Percentiles rank a stretch among this genome's conserved stretches.
Evolutionary conservation across 306 rosid genomes (phyloP).

Genomic region (Cucurbita pepo): DNA sequence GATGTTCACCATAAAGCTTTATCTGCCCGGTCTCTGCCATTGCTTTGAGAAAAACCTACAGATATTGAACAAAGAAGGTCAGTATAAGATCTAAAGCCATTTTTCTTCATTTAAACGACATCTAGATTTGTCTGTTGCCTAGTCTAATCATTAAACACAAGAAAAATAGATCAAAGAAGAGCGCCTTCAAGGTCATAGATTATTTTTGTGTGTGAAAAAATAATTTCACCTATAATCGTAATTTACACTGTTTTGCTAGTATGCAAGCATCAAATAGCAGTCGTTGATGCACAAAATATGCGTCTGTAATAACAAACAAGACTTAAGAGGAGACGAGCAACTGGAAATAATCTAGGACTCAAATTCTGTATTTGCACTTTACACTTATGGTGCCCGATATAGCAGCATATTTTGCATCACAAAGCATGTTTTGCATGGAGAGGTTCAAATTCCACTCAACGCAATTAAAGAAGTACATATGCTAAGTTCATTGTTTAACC

Average conservation of each 20-base stretch:
- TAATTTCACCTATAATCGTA: neutral
- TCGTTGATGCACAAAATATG: neutral
- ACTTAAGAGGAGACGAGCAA: neutral
- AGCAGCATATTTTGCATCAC: neutral
- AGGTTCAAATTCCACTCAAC: neutral
- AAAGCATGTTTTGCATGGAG: neutral
- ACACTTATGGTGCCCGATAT: neutral
- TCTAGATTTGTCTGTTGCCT: neutral
- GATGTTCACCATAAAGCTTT: conserved; percentile 69
- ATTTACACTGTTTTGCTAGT: neutral
- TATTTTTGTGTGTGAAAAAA: neutral
- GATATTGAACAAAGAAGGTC: conserved; percentile 1
- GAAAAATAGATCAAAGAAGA: neutral
- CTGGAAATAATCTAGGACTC: neutral
- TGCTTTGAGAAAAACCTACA: conserved; percentile 91
- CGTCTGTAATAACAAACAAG: neutral
- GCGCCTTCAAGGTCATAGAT: neutral
- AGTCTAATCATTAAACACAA: neutral
- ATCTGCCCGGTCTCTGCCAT: conserved; percentile 94
- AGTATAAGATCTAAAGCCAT: conserved; percentile 2
- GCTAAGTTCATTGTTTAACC: conserved; percentile 4
- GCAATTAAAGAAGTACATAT: neutral
- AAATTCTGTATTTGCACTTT: neutral
- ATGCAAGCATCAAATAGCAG: neutral
- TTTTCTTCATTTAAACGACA: neutral